A percentile compares a stretch with the other conserved stretches of the same genome.
Conservation (phyloP, 2,329 filamentous ascomycete species). For the Dothideomycetidae sp. region DNA sequence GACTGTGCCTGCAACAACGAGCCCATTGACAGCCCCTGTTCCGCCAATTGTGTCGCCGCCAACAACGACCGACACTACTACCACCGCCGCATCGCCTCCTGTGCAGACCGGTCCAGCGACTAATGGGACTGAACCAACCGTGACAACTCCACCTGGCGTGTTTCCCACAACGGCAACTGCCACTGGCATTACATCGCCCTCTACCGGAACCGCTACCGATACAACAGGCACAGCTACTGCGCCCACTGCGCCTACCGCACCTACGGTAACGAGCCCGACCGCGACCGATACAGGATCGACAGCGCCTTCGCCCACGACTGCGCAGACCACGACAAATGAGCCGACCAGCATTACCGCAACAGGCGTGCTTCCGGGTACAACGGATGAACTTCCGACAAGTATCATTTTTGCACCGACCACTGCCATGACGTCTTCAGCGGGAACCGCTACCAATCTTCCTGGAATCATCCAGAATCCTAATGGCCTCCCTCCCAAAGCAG, state of each 20-base stretch:
- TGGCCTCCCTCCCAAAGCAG: constrained; percentile 41
- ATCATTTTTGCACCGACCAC: constrained; percentile 42
- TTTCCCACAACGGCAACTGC: constrained; percentile 1
- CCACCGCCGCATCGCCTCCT: constrained; percentile 2
- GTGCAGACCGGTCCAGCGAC: constrained; percentile 5
- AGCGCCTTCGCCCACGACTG: constrained; percentile 12
- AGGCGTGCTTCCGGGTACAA: constrained; percentile 32
- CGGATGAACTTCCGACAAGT: constrained; percentile 43
- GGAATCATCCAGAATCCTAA: constrained; percentile 59
- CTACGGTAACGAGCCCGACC: constrained; percentile 11
- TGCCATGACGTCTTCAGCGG: constrained; percentile 25
- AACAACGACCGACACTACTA: background rate
- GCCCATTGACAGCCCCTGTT: constrained; percentile 5
- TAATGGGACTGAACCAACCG: constrained; percentile 5
- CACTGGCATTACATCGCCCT: background rate
- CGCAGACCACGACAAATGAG: constrained; percentile 19
- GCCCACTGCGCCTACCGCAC: constrained; percentile 8
- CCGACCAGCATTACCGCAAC: constrained; percentile 32
- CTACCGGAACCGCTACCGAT: background rate
- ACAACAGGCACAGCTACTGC: constrained; percentile 1
- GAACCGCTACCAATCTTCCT: constrained; percentile 54
- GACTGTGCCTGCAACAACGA: constrained; percentile 10
- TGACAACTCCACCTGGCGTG: constrained; percentile 1
- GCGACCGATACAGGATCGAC: constrained; percentile 10
- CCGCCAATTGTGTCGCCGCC: constrained; percentile 6